Percentiles rank a stretch among this genome's conserved stretches.
Conservation (phyloP, 2,329 filamentous ascomycete genomes). For the Pestalotiopsis sp. region DNA sequence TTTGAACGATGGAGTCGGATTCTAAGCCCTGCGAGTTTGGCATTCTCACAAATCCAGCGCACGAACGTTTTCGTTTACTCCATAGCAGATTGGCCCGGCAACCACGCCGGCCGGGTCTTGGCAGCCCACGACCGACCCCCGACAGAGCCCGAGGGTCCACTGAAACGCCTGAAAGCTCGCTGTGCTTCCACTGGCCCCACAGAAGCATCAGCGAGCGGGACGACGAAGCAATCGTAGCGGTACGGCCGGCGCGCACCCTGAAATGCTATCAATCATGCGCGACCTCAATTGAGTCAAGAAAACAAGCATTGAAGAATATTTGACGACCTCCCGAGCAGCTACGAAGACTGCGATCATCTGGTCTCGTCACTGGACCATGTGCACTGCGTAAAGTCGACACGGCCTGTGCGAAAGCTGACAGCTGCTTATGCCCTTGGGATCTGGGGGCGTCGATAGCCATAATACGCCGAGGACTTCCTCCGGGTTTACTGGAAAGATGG, state of each 20-base stretch:
- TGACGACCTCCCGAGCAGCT: background rate
- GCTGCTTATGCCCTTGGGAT: conserved; percentile 7
- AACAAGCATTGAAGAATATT: background rate
- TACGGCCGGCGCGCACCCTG: background rate
- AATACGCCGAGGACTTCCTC: conserved; percentile 1
- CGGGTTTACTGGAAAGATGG: conserved; percentile 44
- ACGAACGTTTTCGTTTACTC: conserved; percentile 10
- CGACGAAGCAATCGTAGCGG: background rate
- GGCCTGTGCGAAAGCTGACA: background rate
- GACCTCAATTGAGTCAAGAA: background rate
- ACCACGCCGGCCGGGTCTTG: background rate
- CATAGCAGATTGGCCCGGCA: conserved; percentile 8
- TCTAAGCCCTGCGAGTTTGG: background rate
- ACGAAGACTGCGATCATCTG: background rate
- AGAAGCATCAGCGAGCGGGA: conserved; percentile 2
- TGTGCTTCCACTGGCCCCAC: conserved; percentile 1
- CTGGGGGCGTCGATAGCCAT: background rate
- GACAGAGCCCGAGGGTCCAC: background rate
- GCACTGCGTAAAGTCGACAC: background rate
- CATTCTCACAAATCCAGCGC: background rate
- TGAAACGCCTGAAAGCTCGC: background rate
- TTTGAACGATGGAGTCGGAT: background rate
- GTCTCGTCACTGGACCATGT: background rate
- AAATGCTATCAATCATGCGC: background rate
- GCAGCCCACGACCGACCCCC: background rate